Evolutionary conservation across 768 basidiomycete species (phyloP).

Genomic region (Phlegmacium glaucopus): DNA sequence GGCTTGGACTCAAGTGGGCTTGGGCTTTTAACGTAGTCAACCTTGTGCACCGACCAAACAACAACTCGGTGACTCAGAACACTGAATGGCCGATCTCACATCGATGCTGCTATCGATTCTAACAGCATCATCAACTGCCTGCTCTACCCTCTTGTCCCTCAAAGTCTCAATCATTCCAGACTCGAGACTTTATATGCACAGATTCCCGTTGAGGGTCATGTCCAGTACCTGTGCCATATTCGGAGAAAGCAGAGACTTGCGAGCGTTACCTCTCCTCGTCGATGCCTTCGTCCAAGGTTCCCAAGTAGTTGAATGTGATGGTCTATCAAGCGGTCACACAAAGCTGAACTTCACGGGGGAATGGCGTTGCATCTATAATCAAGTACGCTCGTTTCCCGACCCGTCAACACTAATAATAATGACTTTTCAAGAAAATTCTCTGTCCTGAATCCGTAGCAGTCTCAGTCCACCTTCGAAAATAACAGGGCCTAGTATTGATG

Average conservation of each 20-base stretch:
- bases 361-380: slow-evolving; percentile 82
- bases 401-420: too few species aligned
- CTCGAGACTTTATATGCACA: slow-evolving; percentile 54
- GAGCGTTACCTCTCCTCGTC: slow-evolving; percentile 80
- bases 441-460: too few species aligned
- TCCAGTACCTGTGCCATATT: slow-evolving; percentile 68
- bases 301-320: slow-evolving; percentile 44
- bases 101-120: slow-evolving; percentile 97
- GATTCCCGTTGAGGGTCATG: slow-evolving; percentile 82
- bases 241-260: slow-evolving; percentile 50
- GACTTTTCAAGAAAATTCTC: too few species aligned
- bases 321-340: slow-evolving; percentile 51
- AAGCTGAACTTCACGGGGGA: slow-evolving; percentile 84
- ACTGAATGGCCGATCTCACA: slow-evolving; percentile 89
- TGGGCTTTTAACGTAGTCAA: too few species aligned
- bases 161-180: slow-evolving; percentile 61
- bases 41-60: too few species aligned
- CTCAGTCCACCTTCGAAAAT: too few species aligned
- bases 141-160: slow-evolving; percentile 59
- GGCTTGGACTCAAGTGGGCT: too few species aligned
- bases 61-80: slow-evolving; percentile 51
- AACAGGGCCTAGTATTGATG: slow-evolving; percentile 47
- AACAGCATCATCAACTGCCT: slow-evolving; percentile 68
- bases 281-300: slow-evolving; percentile 86
- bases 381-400: slow-evolving; percentile 62